These are phyloP conservation scores for Luffa acutangula DNA, from an alignment of 306 rosid species.

Conservation along the genomic window DNA sequence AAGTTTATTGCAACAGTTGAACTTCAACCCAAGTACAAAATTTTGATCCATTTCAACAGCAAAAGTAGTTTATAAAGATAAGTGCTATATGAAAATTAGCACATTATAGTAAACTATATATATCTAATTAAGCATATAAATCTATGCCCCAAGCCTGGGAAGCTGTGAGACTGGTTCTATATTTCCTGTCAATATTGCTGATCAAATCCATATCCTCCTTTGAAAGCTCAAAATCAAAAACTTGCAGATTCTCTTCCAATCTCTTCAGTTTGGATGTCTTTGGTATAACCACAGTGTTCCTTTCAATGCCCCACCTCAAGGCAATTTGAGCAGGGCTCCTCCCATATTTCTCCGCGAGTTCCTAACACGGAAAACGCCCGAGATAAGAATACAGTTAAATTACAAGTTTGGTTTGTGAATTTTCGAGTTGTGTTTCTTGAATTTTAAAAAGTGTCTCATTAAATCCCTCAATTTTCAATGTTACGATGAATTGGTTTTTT, in stretches of 20 bases:
- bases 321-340: constrained; percentile 59
- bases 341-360: constrained; percentile 59
- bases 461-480: no score
- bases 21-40: no score
- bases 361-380: constrained; percentile 25
- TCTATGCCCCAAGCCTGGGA: constrained; percentile 75
- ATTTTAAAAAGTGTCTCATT: no score
- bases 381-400: constrained; percentile 2
- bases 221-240: constrained; percentile 53
- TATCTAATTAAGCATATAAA: constrained; percentile 40
- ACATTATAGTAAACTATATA: no score
- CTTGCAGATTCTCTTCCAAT: constrained; percentile 63
- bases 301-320: constrained; percentile 75
- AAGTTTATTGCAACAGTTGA: no score
- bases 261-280: constrained; percentile 73
- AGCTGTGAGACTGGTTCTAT: constrained; percentile 51
- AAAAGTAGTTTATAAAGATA: no score
- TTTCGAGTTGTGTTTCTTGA: no score
- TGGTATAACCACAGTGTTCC: constrained; percentile 65
- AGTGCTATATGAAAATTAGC: no score
- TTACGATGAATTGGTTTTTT: no score
- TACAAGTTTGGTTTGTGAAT: no score
- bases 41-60: no score
- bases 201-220: constrained; percentile 63
- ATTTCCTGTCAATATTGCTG: constrained; percentile 39